A percentile compares a stretch with the other conserved stretches of the same genome.
Evolutionary conservation across 2,329 filamentous ascomycete genomes (phyloP).

Genomic region (Hypoxylon sp.): DNA sequence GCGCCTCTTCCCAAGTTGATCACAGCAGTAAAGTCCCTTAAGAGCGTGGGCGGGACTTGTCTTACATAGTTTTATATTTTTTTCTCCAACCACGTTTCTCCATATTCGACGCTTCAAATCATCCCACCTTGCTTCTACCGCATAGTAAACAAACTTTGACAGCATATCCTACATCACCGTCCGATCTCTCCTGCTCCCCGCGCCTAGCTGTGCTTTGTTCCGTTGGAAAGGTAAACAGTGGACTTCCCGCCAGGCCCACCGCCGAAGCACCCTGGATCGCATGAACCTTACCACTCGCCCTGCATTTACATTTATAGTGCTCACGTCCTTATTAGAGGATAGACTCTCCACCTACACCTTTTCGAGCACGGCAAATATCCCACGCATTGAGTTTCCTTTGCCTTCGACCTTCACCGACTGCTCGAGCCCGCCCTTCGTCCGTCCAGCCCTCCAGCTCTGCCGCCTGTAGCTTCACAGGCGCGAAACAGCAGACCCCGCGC

Average conservation of each 20-base stretch:
- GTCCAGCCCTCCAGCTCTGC: slow-evolving; percentile 5
- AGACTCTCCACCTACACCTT: slow-evolving; percentile 24
- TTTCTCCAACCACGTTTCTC: slow-evolving; percentile 42
- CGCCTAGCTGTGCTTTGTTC: slow-evolving; percentile 10
- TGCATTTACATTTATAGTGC: slow-evolving; percentile 33
- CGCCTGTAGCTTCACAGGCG: slow-evolving; percentile 13
- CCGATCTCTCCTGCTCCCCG: slow-evolving; percentile 25
- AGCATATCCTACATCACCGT: slow-evolving; percentile 29
- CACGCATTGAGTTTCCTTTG: slow-evolving; percentile 8
- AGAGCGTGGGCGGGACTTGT: slow-evolving; percentile 35
- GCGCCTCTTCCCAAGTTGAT: slow-evolving; percentile 44
- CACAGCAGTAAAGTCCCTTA: slow-evolving; percentile 38
- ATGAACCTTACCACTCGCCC: slow-evolving; percentile 37
- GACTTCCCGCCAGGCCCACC: slow-evolving; percentile 33
- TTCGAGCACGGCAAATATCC: slow-evolving; percentile 34
- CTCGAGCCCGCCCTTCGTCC: slow-evolving; percentile 18
- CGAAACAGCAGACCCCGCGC: slow-evolving; percentile 11
- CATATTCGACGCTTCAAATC: slow-evolving; percentile 34
- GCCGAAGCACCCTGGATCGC: slow-evolving; percentile 34
- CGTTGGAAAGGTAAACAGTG: slow-evolving; percentile 38
- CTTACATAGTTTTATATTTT: slow-evolving; percentile 37
- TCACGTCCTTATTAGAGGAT: slow-evolving; percentile 39
- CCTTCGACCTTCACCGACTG: slow-evolving; percentile 29
- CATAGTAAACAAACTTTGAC: slow-evolving; percentile 43
- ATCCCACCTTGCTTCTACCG: slow-evolving; percentile 43